Conservation (phyloP, 768 basidiomycete species). For the Lactarius psammicola region DNA sequence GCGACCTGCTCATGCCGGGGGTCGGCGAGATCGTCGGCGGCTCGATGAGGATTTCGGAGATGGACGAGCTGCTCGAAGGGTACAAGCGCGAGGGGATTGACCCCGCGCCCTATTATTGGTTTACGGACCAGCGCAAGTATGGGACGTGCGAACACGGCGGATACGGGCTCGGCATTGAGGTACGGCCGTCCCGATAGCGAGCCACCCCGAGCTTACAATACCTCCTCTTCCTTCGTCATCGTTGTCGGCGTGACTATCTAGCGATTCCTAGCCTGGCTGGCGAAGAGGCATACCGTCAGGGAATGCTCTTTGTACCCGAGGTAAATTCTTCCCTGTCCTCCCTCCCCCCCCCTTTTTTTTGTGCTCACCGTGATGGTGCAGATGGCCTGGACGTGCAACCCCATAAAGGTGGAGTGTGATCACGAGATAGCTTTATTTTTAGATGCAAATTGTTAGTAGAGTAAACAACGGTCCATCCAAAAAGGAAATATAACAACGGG, state of each 20-base stretch:
- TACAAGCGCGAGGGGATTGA: slow-evolving; percentile 92
- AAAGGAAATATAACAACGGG: too few relatives aligned
- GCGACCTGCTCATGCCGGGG: slow-evolving; percentile 94
- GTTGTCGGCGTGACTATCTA: slow-evolving; percentile 32
- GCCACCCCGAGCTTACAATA: not conserved
- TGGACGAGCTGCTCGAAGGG: slow-evolving; percentile 80
- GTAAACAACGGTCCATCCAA: too few relatives aligned
- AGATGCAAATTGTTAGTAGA: too few relatives aligned
- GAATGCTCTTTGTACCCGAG: slow-evolving; percentile 94
- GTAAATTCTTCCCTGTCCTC: slow-evolving; percentile 34
- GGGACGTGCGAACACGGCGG: slow-evolving; percentile 98
- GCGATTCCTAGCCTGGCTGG: slow-evolving; percentile 96
- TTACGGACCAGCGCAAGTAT: slow-evolving; percentile 96
- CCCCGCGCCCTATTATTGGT: slow-evolving; percentile 90
- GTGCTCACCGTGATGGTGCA: slow-evolving; percentile 32
- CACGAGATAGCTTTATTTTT: slow-evolving; percentile 46
- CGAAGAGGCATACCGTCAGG: slow-evolving; percentile 84
- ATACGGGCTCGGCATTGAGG: slow-evolving; percentile 95
- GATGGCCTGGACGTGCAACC: slow-evolving; percentile 86
- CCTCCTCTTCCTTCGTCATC: too few relatives aligned
- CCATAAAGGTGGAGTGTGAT: slow-evolving; percentile 44
- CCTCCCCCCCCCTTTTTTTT: not conserved
- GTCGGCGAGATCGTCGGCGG: slow-evolving; percentile 99
- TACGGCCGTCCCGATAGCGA: slow-evolving; percentile 34
- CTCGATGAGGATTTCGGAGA: slow-evolving; percentile 87